These are phyloP conservation scores for Wickerhamiella alocasiicola DNA, from an alignment of 805 yeast species.

Conservation along the genomic window DNA sequence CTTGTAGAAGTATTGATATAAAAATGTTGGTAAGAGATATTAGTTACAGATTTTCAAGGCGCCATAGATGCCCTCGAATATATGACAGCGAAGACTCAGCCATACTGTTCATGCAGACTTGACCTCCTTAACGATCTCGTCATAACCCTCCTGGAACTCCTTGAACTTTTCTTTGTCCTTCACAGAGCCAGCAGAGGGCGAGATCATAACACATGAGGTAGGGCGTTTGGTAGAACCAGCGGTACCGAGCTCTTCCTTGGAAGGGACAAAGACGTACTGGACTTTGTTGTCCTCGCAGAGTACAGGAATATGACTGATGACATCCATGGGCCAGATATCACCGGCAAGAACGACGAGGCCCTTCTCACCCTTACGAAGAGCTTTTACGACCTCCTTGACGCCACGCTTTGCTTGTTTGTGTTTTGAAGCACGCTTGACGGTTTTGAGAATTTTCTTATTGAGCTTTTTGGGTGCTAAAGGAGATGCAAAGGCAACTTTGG, in stretches of 20 bases:
- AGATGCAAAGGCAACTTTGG: conserved; percentile 79
- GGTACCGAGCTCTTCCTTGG: conserved; percentile 95
- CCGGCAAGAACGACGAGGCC: conserved; percentile 96
- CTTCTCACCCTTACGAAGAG: conserved; percentile 94
- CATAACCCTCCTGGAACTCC: conserved; percentile 84
- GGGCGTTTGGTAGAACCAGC: conserved; percentile 99
- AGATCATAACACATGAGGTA: conserved; percentile 92
- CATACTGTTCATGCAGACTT: no score
- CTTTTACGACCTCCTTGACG: conserved; percentile 96
- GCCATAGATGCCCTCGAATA: no score
- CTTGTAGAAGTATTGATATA: no score
- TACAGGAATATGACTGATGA: conserved; percentile 93
- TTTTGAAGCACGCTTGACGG: conserved; percentile 95
- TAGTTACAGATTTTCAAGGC: no score
- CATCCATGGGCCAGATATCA: conserved; percentile 95
- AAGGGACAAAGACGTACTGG: conserved; percentile 87
- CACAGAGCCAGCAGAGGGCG: conserved; percentile 86
- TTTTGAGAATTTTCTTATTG: conserved; percentile 88
- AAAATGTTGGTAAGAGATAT: no score
- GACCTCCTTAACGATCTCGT: conserved; percentile 90
- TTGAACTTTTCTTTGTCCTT: conserved; percentile 57
- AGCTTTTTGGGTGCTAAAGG: conserved; percentile 94
- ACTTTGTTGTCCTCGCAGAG: conserved; percentile 89
- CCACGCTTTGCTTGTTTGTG: conserved; percentile 98
- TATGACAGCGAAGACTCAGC: no score